Base-by-base conservation (phyloP, 2,329 filamentous ascomycete genomes). In the Amylocarpus encephaloides region DNA sequence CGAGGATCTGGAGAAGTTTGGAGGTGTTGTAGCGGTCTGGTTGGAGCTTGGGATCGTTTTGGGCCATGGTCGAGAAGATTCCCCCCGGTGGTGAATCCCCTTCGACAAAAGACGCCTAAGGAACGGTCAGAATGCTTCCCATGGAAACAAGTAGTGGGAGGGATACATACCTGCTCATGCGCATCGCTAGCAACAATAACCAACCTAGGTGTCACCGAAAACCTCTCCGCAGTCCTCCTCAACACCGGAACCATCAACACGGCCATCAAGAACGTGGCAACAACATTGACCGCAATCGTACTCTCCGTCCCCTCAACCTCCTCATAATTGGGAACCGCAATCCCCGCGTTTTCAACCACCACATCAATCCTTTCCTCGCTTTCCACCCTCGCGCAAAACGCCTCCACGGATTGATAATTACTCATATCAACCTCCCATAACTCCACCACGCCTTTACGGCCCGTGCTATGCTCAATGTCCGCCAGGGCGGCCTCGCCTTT, bases 401-500 rank as follows among this genome's bases (percentile, higher is more conserved):
- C 34, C 18, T 45, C 15, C 6, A 51, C 44, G 16, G 49, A 55
- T 18, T 52, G 50, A 22, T 49, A 55, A 15, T 30, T 39, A 15
- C 15, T n/a, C 11, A 51, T 22, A 41, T 54, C 52, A 9, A 51
- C 18, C 12, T 51, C 22, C 52, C 52, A 54, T 10, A 54, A 49
- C 16, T 54, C 49, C 9, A 51, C 19, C 0, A 46, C 45, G 1
- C 35, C 43, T 15, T 45, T 43, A 9, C 26, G 34, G 0, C 26
- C 22, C 9, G 34, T 33, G 1, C 34, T 53, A 36, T 3, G 54
- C 40, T 43, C 40, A 1, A 72, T 66, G 26, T 64, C 62, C 30
- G 60, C 56, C 45, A 66, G 65, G 2, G 73, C 72, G 2, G 61
- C 64, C 46, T 74, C 68, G 47, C 72, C 73, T 54, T 72, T 72